Percentiles rank a stretch among this genome's conserved stretches.
These are phyloP conservation scores for Populus tremula DNA, from an alignment of 345 rosid species.

Conservation along the genomic window DNA sequence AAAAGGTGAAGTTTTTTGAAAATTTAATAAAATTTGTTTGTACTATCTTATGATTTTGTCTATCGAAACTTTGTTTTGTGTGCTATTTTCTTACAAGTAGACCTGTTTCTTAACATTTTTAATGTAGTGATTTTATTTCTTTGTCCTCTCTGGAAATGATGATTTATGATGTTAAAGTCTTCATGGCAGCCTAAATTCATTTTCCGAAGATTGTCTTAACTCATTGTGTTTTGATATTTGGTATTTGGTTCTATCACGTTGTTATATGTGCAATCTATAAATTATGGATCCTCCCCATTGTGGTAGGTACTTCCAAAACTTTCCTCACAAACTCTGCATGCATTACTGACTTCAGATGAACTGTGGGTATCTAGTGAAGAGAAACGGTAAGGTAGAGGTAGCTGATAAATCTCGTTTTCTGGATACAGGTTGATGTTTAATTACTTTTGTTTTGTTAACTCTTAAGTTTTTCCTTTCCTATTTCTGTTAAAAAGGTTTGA, in stretches of 20 bases:
- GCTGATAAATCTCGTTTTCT: slow-evolving; percentile 12
- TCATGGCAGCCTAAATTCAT: too few species aligned
- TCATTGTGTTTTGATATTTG: slow-evolving; percentile 9
- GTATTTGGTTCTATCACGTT: slow-evolving; percentile 9
- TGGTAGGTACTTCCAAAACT: slow-evolving; percentile 86
- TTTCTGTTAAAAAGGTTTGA: slow-evolving; percentile 63
- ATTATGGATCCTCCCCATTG: slow-evolving; percentile 12
- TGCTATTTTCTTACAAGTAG: too few species aligned
- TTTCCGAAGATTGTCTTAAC: not conserved
- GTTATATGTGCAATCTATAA: not conserved
- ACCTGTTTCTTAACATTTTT: not conserved
- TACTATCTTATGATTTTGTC: not conserved
- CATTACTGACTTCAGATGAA: slow-evolving; percentile 90
- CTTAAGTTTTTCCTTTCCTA: slow-evolving; percentile 1
- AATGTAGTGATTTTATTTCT: not conserved
- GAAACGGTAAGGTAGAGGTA: slow-evolving; percentile 62
- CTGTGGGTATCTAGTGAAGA: slow-evolving; percentile 92
- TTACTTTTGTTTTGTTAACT: slow-evolving; percentile 23
- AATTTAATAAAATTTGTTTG: not conserved
- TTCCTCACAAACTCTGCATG: slow-evolving; percentile 86
- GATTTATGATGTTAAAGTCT: not conserved
- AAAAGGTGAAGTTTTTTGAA: not conserved
- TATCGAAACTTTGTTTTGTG: not conserved
- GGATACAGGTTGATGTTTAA: slow-evolving; percentile 15
- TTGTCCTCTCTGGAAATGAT: not conserved